A percentile compares a stretch with the other conserved stretches of the same genome.
Conservation (phyloP, 2,329 filamentous ascomycete species). For the Spiromastix sp. region DNA sequence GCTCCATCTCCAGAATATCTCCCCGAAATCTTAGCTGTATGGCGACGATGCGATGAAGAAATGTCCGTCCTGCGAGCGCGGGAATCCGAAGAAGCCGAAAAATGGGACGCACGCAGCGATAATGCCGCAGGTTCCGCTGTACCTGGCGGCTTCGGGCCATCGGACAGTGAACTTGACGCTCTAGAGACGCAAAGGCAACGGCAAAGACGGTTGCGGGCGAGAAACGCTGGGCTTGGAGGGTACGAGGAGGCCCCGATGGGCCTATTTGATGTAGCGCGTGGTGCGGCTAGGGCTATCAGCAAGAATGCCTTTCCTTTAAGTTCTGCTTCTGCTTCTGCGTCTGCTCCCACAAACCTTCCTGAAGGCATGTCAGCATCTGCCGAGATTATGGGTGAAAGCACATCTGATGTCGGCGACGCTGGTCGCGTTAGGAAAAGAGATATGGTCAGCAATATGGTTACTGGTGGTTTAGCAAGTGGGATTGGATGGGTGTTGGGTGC, state of each 20-base stretch:
- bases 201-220: conserved; percentile 22
- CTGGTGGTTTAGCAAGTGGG: conserved; percentile 50
- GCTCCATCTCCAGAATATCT: conserved; percentile 45
- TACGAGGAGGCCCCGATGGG: conserved; percentile 41
- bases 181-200: conserved; percentile 33
- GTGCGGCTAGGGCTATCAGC: conserved; percentile 37
- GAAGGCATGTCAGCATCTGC: conserved; percentile 4
- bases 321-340: conserved; percentile 1
- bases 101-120: conserved; percentile 48
- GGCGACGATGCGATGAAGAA: conserved; percentile 55
- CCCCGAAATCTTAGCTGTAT: conserved; percentile 51
- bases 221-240: conserved; percentile 8
- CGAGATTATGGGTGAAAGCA: conserved; percentile 1
- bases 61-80: conserved; percentile 42
- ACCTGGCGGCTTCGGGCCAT: conserved; percentile 35
- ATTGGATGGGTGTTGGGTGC: conserved; percentile 55
- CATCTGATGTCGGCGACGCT: conserved; percentile 15
- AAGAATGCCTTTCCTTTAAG: conserved; percentile 37
- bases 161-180: conserved; percentile 35
- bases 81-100: conserved; percentile 46
- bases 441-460: conserved; percentile 54
- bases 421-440: conserved; percentile 38
- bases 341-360: conserved; percentile 1
- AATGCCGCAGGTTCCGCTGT: conserved; percentile 18
- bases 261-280: conserved; percentile 42